phyloP scores from a whole-genome alignment of 495 filamentous ascomycete species.

The Xanthoparmelia taractica region DNA sequence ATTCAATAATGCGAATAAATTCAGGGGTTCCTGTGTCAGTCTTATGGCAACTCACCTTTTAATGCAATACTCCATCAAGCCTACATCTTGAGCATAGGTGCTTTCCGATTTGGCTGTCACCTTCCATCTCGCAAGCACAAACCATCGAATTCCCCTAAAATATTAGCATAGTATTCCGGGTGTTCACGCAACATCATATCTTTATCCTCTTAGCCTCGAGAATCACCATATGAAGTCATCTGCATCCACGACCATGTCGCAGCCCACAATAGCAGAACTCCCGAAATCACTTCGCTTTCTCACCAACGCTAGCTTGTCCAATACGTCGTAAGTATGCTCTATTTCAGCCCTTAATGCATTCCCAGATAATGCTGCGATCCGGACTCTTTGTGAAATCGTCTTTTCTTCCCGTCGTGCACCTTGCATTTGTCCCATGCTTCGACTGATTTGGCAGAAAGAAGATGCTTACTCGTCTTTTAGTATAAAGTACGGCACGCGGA shows the following conservation, averaged over 20 bases:
- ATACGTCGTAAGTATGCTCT: background rate
- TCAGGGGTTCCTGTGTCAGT: no score
- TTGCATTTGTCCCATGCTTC: background rate
- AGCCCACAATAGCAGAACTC: background rate
- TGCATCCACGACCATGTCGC: background rate
- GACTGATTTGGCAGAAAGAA: background rate
- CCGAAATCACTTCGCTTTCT: background rate
- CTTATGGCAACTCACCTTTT: background rate
- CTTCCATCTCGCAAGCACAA: no score
- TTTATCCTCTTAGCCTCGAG: no score
- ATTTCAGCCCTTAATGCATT: background rate
- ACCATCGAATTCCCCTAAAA: no score
- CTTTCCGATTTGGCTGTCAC: no score
- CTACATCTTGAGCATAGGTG: background rate
- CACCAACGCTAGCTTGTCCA: background rate
- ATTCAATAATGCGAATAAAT: background rate
- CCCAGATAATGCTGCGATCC: background rate
- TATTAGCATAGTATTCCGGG: no score
- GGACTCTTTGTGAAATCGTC: background rate
- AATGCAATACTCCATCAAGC: background rate
- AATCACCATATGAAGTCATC: background rate
- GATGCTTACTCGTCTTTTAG: background rate
- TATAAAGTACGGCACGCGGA: background rate
- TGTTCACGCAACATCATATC: no score
- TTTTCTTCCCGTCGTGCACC: background rate